Percentiles rank a stretch among this genome's conserved stretches.
Conservation (phyloP, 1,284 basidiomycete genomes). For the Xanthoconium separans region DNA sequence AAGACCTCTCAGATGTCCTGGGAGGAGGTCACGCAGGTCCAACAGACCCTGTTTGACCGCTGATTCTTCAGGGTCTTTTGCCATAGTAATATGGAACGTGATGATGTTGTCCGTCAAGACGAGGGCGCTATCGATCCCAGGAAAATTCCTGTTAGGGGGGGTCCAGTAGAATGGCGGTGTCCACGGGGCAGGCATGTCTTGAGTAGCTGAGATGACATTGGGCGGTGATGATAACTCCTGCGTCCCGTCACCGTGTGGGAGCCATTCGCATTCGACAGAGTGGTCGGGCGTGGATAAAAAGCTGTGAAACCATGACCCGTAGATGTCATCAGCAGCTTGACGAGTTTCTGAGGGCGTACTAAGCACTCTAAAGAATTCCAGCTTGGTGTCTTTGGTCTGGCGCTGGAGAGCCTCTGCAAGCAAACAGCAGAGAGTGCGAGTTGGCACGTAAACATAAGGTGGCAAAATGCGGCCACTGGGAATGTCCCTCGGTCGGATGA, state of each 20-base stretch:
- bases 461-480: neutral
- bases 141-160: neutral
- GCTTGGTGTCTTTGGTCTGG: neutral
- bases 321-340: too few relatives aligned
- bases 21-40: neutral
- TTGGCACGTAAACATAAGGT: neutral
- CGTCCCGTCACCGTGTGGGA: too few relatives aligned
- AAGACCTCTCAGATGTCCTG: neutral
- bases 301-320: too few relatives aligned
- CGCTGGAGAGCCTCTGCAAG: neutral
- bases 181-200: too few relatives aligned
- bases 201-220: too few relatives aligned
- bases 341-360: neutral
- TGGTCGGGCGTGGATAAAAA: too few relatives aligned
- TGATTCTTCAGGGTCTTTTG: neutral
- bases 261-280: too few relatives aligned
- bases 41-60: neutral
- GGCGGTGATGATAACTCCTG: too few relatives aligned
- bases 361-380: neutral
- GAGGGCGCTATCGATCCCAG: neutral
- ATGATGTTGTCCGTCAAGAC: neutral
- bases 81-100: neutral
- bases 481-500: neutral
- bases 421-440: neutral
- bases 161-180: neutral